Evolutionary conservation across 208 protist species (phyloP).

Genomic region (Acanthamoeba divionensis): DNA sequence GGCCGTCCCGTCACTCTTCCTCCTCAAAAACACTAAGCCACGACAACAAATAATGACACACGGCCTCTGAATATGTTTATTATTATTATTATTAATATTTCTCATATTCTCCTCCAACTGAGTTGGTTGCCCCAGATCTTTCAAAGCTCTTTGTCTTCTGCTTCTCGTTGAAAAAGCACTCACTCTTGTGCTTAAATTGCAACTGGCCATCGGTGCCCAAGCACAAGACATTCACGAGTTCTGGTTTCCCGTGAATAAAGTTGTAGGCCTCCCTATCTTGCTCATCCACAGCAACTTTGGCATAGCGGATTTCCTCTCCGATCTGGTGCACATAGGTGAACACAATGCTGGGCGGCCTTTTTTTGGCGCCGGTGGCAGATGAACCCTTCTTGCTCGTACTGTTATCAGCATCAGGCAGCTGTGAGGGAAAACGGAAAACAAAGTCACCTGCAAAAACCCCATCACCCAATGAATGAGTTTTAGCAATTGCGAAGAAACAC

Average conservation of each 20-base stretch:
- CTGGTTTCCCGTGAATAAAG: slow-evolving; percentile 14
- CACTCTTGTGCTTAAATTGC: background rate
- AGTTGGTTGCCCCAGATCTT: background rate
- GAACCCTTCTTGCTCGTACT: no score
- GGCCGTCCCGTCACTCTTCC: no score
- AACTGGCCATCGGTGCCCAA: slow-evolving; percentile 2
- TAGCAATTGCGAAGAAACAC: background rate
- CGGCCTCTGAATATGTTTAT: no score
- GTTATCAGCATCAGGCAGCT: slow-evolving; percentile 16
- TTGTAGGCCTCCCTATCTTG: slow-evolving; percentile 7
- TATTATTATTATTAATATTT: slow-evolving; percentile 12
- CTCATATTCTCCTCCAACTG: slow-evolving; percentile 27
- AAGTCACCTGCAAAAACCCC: background rate
- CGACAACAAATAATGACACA: no score
- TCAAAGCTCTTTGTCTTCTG: background rate
- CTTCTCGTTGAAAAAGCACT: slow-evolving; percentile 46
- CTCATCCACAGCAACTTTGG: slow-evolving; percentile 10
- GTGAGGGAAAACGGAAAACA: slow-evolving; percentile 21
- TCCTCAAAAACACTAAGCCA: no score
- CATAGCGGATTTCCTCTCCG: background rate
- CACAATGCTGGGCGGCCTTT: background rate
- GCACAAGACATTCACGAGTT: slow-evolving; percentile 34
- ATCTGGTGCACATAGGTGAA: slow-evolving; percentile 40
- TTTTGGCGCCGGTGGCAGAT: slow-evolving; percentile 22
- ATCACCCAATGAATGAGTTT: background rate